Base-by-base conservation (phyloP, 148 eudicot species). In the Chenopodium album region DNA sequence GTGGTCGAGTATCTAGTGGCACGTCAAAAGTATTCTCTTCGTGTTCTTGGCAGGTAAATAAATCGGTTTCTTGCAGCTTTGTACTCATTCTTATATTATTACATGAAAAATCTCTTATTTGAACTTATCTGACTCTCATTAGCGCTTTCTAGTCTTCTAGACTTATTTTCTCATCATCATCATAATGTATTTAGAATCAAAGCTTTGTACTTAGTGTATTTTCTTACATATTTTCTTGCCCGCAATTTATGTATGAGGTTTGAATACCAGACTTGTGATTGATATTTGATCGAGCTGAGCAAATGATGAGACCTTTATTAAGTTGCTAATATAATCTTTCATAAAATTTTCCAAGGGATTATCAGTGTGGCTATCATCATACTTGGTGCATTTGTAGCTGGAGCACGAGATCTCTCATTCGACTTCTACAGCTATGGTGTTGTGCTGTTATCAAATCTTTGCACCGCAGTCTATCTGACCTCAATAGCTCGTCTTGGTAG, bases 381-480 rank as follows among this genome's bases (percentile, higher is more conserved):
- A 76, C 73, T 88, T 62, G 94, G 94, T 79, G 94, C 94, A 72
- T 88, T 91, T 68, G 85, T 87, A 68, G 94, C 92, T 4, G 94
- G 91, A 62, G 92, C 92, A 28, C 80, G 91, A 50, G 94, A 89
- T 62, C 72, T 91, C 82, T 91, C 94, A 48, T 91, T 87, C 34
- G 92, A 91, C 74, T 31, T 78, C 56, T 89, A 91, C 80, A 80
- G 89, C 80, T 91, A 91, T 76, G 77, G 89, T 47, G 68, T 89
- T 77, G 91, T 91, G 76, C 80, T 91, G 76, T 46, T 82, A 56
- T 81, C 94, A 31, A 91, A 91, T 64, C 71, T 91, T 31, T 82
- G 87, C 63, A 91, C 92, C 0, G 94, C 94, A 19, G 79, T 91
- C 41, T 91, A 87, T 80, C 94, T 91, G 31, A 89, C 94, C 72